Conservation (phyloP, 2,329 filamentous ascomycete genomes). For the Furcasterigmium sp. region DNA sequence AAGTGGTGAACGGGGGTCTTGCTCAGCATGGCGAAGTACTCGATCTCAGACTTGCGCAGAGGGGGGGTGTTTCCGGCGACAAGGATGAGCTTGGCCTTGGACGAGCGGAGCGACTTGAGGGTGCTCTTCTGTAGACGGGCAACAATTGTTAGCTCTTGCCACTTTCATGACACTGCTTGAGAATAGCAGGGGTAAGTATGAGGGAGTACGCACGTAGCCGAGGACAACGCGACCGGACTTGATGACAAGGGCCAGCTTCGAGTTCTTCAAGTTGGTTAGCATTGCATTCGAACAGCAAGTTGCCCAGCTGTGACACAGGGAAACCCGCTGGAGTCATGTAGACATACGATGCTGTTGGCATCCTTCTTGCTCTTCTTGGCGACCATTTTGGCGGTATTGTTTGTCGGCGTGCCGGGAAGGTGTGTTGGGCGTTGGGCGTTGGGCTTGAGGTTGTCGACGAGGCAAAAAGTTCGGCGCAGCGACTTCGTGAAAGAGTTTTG, state of each 20-base stretch:
- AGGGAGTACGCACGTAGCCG: slow-evolving; percentile 51
- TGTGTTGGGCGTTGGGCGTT: slow-evolving; percentile 8
- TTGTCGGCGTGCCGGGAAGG: slow-evolving; percentile 17
- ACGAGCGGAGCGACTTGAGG: slow-evolving; percentile 83
- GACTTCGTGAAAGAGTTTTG: slow-evolving; percentile 4
- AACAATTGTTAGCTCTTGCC: too few relatives aligned
- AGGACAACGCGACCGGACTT: slow-evolving; percentile 75
- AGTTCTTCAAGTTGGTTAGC: slow-evolving; percentile 23
- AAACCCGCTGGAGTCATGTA: neutral
- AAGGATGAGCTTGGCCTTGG: slow-evolving; percentile 98
- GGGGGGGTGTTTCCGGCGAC: slow-evolving; percentile 92
- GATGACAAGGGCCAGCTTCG: slow-evolving; percentile 57
- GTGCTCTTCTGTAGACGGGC: slow-evolving; percentile 43
- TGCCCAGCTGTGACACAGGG: too few relatives aligned
- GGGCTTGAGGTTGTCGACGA: slow-evolving; percentile 9
- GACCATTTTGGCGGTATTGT: slow-evolving; percentile 54
- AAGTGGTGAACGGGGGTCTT: slow-evolving; percentile 98
- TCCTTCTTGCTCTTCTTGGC: slow-evolving; percentile 83
- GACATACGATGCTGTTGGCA: slow-evolving; percentile 58
- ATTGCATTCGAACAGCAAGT: too few relatives aligned
- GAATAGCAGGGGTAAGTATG: too few relatives aligned
- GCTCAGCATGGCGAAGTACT: slow-evolving; percentile 89
- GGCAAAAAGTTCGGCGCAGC: neutral
- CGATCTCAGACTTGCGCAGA: slow-evolving; percentile 94
- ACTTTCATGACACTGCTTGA: too few relatives aligned